Base-by-base conservation (phyloP, 169 alveolate genomes). In the Cryptosporidium tyzzeri region DNA sequence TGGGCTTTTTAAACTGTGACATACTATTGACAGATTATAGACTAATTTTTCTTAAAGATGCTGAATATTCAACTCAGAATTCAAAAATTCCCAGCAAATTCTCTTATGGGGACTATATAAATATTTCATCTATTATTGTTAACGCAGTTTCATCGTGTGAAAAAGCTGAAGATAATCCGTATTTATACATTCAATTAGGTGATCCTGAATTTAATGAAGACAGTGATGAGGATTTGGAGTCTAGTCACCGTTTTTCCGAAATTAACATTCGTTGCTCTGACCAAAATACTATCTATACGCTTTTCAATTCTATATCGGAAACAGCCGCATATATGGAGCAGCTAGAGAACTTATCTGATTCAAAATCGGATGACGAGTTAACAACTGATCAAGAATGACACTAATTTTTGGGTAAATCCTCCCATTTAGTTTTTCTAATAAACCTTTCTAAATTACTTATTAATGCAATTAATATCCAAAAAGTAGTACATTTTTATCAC, bases 281-380 rank as follows among this genome's bases (percentile, higher is more conserved):
- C 16, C 62, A 50, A 16, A 44, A 39, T 44, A 21, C 44, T n/a
- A 5, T 73, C 1, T 51, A 73, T 58, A 37, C 86, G 2, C 37
- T 73, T 14, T 73, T 73, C 35, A 73, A 73, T 39, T 73, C 70
- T 21, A 29, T 73, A 23, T 73, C 86, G 7, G 86, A 73, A 37
- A 58, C 86, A 18, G 59, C 68, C 23, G 86, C 86, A 31, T 73
- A 73, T 18, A 55, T 51, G 33, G 86, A 73, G 51, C 86, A 73
- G 7, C 58, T 73, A 16, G 58, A 58, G 8, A 41, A 35, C 55
- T 53, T n/a, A 26, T 16, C 41, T 37, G 71, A 55, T 10, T 73
- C 45, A 21, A 61, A 53, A 6, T n/a, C 58, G 6, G 58, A 45
- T 3, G 58, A 29, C 18, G 86, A 73, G 9, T 18, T 26, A 14